Conservation (phyloP, 192 early-diverging fungal genomes). For the Entomortierella parvispora region DNA sequence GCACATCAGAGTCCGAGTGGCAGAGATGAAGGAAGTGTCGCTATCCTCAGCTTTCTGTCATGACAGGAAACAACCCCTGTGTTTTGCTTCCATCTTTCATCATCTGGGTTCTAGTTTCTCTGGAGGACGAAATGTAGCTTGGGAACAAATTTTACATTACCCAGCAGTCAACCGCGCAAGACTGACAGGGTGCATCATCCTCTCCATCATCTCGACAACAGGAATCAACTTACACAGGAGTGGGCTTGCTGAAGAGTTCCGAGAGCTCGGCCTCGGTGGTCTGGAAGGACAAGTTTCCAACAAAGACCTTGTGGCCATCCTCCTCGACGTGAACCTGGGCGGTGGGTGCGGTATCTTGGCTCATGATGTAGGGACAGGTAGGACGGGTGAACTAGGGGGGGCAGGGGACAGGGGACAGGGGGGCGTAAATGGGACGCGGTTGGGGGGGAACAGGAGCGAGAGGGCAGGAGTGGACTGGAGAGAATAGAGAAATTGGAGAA, state of each 20-base stretch:
- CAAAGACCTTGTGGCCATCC: constrained; percentile 86
- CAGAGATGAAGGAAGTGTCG: no score
- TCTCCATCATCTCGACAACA: no score
- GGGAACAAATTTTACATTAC: no score
- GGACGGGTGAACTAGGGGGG: constrained; percentile 4
- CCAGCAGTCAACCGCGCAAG: no score
- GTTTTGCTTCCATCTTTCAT: no score
- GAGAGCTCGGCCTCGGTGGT: constrained; percentile 84
- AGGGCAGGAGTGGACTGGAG: constrained; percentile 7
- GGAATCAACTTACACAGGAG: constrained; percentile 76
- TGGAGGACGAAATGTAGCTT: no score
- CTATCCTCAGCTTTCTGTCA: no score
- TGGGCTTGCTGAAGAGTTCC: constrained; percentile 77
- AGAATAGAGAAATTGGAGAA: background rate
- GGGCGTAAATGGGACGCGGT: constrained; percentile 12
- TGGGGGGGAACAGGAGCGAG: constrained; percentile 11
- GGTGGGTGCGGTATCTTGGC: constrained; percentile 38
- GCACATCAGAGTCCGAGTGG: background rate
- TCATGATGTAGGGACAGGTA: constrained; percentile 45
- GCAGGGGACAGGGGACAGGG: background rate
- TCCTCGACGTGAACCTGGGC: constrained; percentile 52
- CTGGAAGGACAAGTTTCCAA: constrained; percentile 93
- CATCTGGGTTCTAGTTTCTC: no score
- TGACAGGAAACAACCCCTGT: no score
- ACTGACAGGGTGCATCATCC: no score